Percentiles rank a stretch among this genome's conserved stretches.
Conservation (phyloP, 2,329 filamentous ascomycete genomes). For the Talaromyces sp. region DNA sequence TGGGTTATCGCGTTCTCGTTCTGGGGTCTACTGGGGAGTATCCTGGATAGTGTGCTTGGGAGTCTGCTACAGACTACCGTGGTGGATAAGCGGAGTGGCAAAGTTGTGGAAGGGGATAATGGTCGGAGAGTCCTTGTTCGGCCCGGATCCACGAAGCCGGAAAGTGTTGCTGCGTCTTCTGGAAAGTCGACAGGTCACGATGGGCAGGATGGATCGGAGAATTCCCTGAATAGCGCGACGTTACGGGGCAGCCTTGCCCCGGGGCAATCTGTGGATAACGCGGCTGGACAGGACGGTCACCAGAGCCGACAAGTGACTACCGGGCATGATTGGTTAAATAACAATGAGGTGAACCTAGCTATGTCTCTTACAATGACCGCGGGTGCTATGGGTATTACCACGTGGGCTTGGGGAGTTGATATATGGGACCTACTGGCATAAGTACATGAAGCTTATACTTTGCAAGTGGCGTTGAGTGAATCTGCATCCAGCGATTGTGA, state of each 20-base stretch:
- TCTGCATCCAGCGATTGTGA: too few species aligned
- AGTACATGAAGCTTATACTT: not conserved
- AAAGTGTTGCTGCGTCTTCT: conserved; percentile 12
- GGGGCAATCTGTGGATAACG: conserved; percentile 14
- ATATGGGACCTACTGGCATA: conserved; percentile 17
- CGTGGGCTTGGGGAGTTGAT: conserved; percentile 37
- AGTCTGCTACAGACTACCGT: conserved; percentile 85
- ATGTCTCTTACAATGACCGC: conserved; percentile 86
- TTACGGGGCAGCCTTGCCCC: conserved; percentile 24
- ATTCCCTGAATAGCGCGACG: conserved; percentile 33
- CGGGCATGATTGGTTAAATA: conserved; percentile 77
- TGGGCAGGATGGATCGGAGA: conserved; percentile 31
- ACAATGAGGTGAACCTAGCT: conserved; percentile 91
- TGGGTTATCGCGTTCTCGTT: conserved; percentile 62
- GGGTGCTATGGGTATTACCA: conserved; percentile 66
- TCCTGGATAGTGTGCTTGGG: conserved; percentile 86
- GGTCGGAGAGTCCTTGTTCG: conserved; percentile 57
- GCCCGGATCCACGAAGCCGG: conserved; percentile 32
- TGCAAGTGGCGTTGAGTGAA: too few species aligned
- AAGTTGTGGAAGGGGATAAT: conserved; percentile 84
- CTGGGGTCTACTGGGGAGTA: conserved; percentile 76
- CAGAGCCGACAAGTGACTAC: conserved; percentile 68
- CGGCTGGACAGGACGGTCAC: conserved; percentile 38
- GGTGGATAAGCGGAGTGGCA: conserved; percentile 78
- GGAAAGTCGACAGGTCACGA: conserved; percentile 23